Base-by-base conservation (phyloP, 495 filamentous ascomycete species). In the Penicillium argentinense region DNA sequence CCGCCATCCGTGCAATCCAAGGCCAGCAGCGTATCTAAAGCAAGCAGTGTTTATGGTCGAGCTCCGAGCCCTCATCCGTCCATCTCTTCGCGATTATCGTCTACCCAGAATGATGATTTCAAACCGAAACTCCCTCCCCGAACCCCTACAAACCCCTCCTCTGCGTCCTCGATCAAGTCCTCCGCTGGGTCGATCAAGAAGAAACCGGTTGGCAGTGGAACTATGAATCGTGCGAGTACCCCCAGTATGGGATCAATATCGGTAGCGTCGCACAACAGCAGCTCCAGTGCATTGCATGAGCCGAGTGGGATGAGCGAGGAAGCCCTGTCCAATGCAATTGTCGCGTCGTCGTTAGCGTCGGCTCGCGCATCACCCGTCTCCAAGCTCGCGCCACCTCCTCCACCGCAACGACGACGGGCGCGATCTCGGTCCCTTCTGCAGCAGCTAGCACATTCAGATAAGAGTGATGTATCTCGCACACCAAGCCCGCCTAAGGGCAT, bases 291-390 rank as follows among this genome's bases (percentile, higher is more conserved):
- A 9, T 19, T 55, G n/a, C 57, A 66, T 32, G 56, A 59, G 28
- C 16, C 55, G 12, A 39, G 26, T 17, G 52, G 63, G 3, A 55
- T 78, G 54, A 71, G 70, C 32, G 72, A 76, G 52, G 74, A 78
- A 52, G 71, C 69, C 9, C 69, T 81, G 5, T 81, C 82, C 16
- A 83, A 91, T 66, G 89, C 93, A 40, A 91, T 96, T 52, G 77
- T 93, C 29, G 93, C 90, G 17, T 88, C 89, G 38, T 88, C 86
- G 43, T 72, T 93, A 4, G 92, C 90, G 29, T 86, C 90, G 5
- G 80, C 86, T 3, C 79, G 83, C 3, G 78, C 78, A 21, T 84
- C 86, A 2, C 80, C 79, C 17, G 60, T 68, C 25, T 67, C 62
- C 54, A 61, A 63, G 27, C 33, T 68, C 3, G 64, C 69, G 2